Evolutionary conservation across 1,284 basidiomycete species (phyloP).

Genomic region (Ustilago hordei): DNA sequence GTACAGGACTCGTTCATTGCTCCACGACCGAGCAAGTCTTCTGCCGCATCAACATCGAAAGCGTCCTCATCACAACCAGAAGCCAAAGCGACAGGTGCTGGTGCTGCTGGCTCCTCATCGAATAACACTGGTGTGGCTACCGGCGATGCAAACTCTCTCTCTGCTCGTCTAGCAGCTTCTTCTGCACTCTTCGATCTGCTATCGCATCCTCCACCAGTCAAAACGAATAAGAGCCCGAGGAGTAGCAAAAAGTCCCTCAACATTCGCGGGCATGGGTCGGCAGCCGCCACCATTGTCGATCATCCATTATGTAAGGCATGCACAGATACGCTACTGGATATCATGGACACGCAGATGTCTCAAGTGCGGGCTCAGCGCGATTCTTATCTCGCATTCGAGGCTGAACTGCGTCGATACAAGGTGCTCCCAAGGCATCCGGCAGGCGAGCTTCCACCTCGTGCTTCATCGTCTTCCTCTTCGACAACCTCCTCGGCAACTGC

Average conservation of each 20-base stretch:
- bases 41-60: neutral
- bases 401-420: conserved; percentile 51
- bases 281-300: conserved; percentile 73
- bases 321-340: conserved; percentile 82
- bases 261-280: neutral
- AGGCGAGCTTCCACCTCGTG: neutral
- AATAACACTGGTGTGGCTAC: neutral
- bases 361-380: conserved; percentile 91
- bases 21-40: neutral
- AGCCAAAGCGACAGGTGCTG: neutral
- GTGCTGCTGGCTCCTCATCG: neutral
- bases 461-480: conserved; percentile 16
- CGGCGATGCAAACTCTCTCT: conserved; percentile 40
- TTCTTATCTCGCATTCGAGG: conserved; percentile 73
- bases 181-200: conserved; percentile 43
- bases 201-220: conserved; percentile 30
- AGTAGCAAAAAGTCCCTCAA: conserved; percentile 20
- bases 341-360: conserved; percentile 84
- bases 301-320: conserved; percentile 97
- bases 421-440: conserved; percentile 19
- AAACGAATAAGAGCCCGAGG: conserved; percentile 2
- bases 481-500: neutral
- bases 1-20: conserved; percentile 50
- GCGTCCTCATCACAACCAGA: neutral
- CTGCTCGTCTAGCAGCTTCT: conserved; percentile 33